phyloP scores from a whole-genome alignment of 2,329 filamentous ascomycete genomes.

The Pseudohalonectria lignicola region DNA sequence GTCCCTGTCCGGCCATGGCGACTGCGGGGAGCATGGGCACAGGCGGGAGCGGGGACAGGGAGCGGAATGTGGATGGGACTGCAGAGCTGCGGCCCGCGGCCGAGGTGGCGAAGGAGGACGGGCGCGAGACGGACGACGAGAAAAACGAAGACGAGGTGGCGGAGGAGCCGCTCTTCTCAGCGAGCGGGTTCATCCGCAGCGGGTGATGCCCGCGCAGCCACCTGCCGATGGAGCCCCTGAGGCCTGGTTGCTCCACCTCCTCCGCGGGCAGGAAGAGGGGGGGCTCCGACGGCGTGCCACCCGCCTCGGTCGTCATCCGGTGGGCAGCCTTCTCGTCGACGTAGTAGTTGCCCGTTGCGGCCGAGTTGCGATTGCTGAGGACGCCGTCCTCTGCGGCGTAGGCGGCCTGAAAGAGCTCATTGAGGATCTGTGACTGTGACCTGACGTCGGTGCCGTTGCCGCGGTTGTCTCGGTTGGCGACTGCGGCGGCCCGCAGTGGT shows the following conservation, averaged over 20 bases:
- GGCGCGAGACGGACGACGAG: not conserved
- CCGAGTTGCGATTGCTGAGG: not conserved
- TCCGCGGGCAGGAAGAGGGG: not conserved
- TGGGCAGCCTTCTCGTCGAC: constrained; percentile 1
- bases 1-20: not conserved
- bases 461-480: not conserved
- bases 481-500: not conserved
- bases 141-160: not conserved
- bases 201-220: not conserved
- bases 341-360: not conserved
- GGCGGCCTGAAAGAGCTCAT: constrained; percentile 2
- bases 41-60: not conserved
- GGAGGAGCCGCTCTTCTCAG: not conserved
- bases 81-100: too few relatives aligned
- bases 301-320: too few relatives aligned
- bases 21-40: not conserved
- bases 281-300: not conserved
- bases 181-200: not conserved
- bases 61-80: not conserved
- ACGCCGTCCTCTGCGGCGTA: constrained; percentile 2
- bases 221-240: not conserved
- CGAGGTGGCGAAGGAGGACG: not conserved
- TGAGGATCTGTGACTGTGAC: constrained; percentile 16
- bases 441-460: constrained; percentile 16
- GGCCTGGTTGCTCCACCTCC: not conserved